Evolutionary conservation across 495 filamentous ascomycete genomes (phyloP), one percentile per base, ranked within the genome.

Genomic region (Trypethelium eluteriae): DNA sequence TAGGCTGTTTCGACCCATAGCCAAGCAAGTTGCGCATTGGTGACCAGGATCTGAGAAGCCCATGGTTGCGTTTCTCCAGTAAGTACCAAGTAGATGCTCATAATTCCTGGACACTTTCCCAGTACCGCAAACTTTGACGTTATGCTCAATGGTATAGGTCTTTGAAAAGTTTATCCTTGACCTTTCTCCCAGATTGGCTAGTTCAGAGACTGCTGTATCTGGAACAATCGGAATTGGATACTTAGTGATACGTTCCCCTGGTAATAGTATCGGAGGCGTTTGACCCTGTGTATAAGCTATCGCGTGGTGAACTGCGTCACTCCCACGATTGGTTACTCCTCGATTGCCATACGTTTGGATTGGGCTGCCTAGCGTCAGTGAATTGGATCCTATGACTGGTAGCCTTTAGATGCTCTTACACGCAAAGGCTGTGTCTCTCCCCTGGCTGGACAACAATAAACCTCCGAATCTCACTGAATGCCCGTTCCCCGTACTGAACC

Each of bases 161-260:
- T 59, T 59, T 34, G 53, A 59, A 36, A 59, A 59, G 32, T 59
- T 59, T 18, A 59, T 59, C 32, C 53, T 59, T 34, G 53, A 59
- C 49, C 6, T 36, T 9, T 34, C 11, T 14, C 7, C 7, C 6
- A 59, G 18, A 5, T 5, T 25, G 12, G 11, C 11, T 9, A 32
- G 0, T 3, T 59, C 53, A 7, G 53, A 25, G 32, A 36, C 36
- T 2, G 2, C 14, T 34, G 5, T 6, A 14, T 9, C 7, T 36
- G 11, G 53, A 18, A 35, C 32, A 35, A 59, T 59, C 7, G 3
- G 25, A 36, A 59, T 59, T 9, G 53, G 53, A 11, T 35, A 7
- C 32, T 59, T 59, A 14, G 7, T 34, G 2, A 59, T 59, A 7
- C n/a, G 18, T 59, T 59, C 53, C 7, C 53, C 53, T 7, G n/a